phyloP scores from a whole-genome alignment of 371 early-diverging fungal genomes.

The Syncephalis plumigaleata region DNA sequence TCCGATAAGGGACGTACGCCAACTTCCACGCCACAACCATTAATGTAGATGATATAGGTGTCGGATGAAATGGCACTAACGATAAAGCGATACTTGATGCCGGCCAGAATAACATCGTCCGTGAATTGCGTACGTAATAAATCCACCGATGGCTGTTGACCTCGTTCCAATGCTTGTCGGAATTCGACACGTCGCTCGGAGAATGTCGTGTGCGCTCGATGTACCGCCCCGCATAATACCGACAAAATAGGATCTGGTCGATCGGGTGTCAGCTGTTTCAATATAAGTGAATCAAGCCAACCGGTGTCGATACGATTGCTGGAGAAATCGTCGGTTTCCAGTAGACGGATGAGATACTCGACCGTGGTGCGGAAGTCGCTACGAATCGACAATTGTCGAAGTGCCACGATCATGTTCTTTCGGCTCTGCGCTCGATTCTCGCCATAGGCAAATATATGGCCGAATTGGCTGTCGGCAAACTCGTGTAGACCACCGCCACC shows the following conservation, averaged over 20 bases:
- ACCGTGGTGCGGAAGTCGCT: slow-evolving; percentile 97
- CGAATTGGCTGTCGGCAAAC: slow-evolving; percentile 98
- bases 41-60: slow-evolving; percentile 59
- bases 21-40: slow-evolving; percentile 66
- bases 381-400: slow-evolving; percentile 95
- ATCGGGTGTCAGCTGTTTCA: slow-evolving; percentile 69
- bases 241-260: slow-evolving; percentile 80
- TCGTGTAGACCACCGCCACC: slow-evolving; percentile 88
- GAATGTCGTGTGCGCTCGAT: slow-evolving; percentile 57
- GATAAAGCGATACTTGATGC: slow-evolving; percentile 71
- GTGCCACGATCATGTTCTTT: slow-evolving; percentile 90
- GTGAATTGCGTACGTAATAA: slow-evolving; percentile 53
- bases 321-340: slow-evolving; percentile 80
- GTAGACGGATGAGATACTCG: slow-evolving; percentile 85
- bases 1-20: slow-evolving; percentile 73
- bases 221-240: slow-evolving; percentile 83
- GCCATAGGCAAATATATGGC: slow-evolving; percentile 97
- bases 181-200: slow-evolving; percentile 49
- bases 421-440: slow-evolving; percentile 84
- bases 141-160: slow-evolving; percentile 70
- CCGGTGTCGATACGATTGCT: slow-evolving; percentile 86
- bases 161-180: slow-evolving; percentile 68
- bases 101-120: slow-evolving; percentile 83
- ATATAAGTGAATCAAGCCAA: slow-evolving; percentile 91
- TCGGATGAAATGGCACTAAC: slow-evolving; percentile 68